Conservation (phyloP, 2,329 filamentous ascomycete genomes). For the Scytalidium lignicola region DNA sequence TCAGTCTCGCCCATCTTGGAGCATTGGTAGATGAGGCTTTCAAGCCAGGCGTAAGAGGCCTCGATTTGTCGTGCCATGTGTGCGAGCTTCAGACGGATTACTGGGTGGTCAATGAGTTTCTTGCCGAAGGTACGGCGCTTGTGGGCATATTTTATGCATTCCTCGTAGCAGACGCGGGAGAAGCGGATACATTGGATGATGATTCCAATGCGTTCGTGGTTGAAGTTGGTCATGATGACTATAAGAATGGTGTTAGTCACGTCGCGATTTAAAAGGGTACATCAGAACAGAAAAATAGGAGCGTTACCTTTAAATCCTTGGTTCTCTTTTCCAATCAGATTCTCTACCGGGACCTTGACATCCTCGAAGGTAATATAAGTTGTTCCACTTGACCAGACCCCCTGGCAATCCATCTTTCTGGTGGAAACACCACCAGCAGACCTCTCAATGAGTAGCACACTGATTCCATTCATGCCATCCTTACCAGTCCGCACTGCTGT, state of each 20-base stretch:
- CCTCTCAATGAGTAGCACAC: slow-evolving; percentile 87
- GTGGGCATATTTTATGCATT: slow-evolving; percentile 93
- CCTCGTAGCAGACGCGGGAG: slow-evolving; percentile 93
- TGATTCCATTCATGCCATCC: slow-evolving; percentile 87
- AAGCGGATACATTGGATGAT: slow-evolving; percentile 97
- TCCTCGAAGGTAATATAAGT: slow-evolving; percentile 99
- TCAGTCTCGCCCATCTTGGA: slow-evolving; percentile 89
- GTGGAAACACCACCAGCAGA: slow-evolving; percentile 80
- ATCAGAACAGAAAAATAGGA: slow-evolving; percentile 1
- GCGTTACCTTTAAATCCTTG: slow-evolving; percentile 78
- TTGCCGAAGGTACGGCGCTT: slow-evolving; percentile 97
- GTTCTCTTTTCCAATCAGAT: slow-evolving; percentile 96
- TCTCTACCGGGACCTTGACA: slow-evolving; percentile 99
- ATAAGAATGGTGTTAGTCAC: slow-evolving; percentile 11
- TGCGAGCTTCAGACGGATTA: slow-evolving; percentile 95
- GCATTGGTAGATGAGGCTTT: slow-evolving; percentile 92
- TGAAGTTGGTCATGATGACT: slow-evolving; percentile 99
- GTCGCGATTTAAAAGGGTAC: background rate
- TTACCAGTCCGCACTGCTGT: slow-evolving; percentile 88
- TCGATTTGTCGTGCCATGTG: slow-evolving; percentile 99
- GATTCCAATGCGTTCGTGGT: slow-evolving; percentile 98
- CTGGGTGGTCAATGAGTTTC: slow-evolving; percentile 78
- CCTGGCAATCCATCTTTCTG: slow-evolving; percentile 96
- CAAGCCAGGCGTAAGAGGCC: slow-evolving; percentile 93
- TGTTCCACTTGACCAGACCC: slow-evolving; percentile 90